Evolutionary conservation across 805 yeast genomes (phyloP), one percentile per base, ranked within the genome.

Genomic region (Saccharomycopsis oosterbeekiorum): DNA sequence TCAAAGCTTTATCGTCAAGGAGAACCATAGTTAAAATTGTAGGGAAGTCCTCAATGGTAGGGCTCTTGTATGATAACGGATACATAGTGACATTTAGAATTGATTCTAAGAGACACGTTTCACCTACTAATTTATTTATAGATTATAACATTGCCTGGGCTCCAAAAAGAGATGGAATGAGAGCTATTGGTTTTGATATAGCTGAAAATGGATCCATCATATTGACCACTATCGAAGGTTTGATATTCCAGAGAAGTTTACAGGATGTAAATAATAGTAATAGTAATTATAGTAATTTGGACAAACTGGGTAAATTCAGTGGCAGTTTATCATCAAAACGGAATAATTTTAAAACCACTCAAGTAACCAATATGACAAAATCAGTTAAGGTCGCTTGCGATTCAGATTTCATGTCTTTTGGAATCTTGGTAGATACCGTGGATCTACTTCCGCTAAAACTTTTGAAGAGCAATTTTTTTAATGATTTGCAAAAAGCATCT

Each of bases 121-220:
- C 80, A 63, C 65, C 73, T 0, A 70, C 70, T 9, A 75, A 80
- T 55, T 69, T 74, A 2, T 72, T 68, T 42, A 69, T 82, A 14
- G 83, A 78, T 55, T 83, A 80, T 65, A 65, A 70, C 0, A 70
- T 73, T 0, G 73, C 80, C n/a, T 88, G 94, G 93, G 77, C 73
- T 39, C 88, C 92, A 0, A 76, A 81, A 60, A 81, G 81, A 57
- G 70, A 72, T 11, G 84, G 82, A 66, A 73, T 82, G 78, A 76
- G 74, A 60, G 89, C 83, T 56, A 75, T 74, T 3, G 96, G 89
- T 71, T 79, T 88, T 39, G 93, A 85, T 67, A 77, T 85, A 54
- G 80, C 87, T 1, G 75, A 73, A 17, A 88, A 85, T 67, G 96
- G 96, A 0, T 83, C 88, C 0, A 70, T 89, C 1, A 74, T 91